phyloP scores from a whole-genome alignment of 2,329 filamentous ascomycete genomes.

The Cryphonectria radicalis region DNA sequence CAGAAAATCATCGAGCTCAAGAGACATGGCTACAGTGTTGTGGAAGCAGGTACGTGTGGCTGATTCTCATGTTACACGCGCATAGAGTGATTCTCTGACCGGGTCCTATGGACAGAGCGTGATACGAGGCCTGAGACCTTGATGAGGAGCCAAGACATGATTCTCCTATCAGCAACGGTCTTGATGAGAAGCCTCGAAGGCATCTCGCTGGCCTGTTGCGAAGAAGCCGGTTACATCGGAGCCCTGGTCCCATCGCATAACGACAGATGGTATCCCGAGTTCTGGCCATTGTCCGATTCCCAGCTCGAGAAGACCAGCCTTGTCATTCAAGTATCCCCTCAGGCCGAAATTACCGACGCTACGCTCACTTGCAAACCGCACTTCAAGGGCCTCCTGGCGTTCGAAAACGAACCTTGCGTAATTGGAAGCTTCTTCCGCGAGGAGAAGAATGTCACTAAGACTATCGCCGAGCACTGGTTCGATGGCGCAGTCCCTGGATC shows the following conservation, averaged over 20 bases:
- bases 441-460: neutral
- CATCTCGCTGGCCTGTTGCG: neutral
- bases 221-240: neutral
- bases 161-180: neutral
- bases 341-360: too few relatives aligned
- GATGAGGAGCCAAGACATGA: neutral
- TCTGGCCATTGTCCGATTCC: neutral
- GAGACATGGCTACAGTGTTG: neutral
- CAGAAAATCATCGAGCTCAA: neutral
- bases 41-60: neutral
- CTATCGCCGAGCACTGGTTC: neutral
- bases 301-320: neutral
- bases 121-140: neutral
- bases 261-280: neutral
- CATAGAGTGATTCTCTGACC: neutral
- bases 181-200: neutral
- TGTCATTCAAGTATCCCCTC: neutral
- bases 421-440: neutral
- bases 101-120: neutral
- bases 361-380: neutral
- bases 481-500: too few relatives aligned
- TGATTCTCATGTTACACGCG: neutral
- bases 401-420: neutral
- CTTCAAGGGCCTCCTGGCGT: neutral
- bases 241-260: neutral